phyloP scores from a whole-genome alignment of 73 alveolate genomes.

The Blepharisma stoltei region DNA sequence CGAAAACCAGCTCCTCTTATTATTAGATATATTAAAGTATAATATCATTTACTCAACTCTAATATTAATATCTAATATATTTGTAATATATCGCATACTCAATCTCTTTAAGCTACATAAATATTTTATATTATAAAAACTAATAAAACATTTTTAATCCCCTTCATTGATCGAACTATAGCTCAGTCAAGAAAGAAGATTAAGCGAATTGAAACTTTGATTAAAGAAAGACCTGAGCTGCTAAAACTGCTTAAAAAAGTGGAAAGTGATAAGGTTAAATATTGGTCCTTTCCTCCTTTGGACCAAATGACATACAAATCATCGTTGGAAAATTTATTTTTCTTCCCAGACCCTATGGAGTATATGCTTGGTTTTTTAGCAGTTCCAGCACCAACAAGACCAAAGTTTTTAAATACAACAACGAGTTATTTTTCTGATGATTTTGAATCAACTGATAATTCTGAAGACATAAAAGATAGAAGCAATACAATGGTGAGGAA shows the following conservation, averaged over 20 bases:
- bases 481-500: not conserved
- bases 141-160: too few relatives aligned
- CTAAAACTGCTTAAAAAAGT: conserved; percentile 1
- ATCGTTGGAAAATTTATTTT: conserved; percentile 18
- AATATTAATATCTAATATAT: too few relatives aligned
- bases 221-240: conserved; percentile 25
- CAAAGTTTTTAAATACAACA: conserved; percentile 10
- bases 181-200: too few relatives aligned
- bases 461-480: conserved; percentile 13
- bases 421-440: conserved; percentile 20
- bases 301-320: conserved; percentile 15
- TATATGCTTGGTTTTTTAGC: conserved; percentile 5
- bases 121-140: too few relatives aligned
- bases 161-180: too few relatives aligned
- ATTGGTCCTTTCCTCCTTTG: conserved; percentile 31
- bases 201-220: conserved; percentile 18
- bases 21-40: too few relatives aligned
- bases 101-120: too few relatives aligned
- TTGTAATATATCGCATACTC: too few relatives aligned
- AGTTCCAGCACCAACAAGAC: not conserved
- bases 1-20: too few relatives aligned
- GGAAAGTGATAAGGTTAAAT: conserved; percentile 1
- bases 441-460: conserved; percentile 10
- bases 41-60: too few relatives aligned
- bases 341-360: conserved; percentile 25